phyloP scores from a whole-genome alignment of 768 basidiomycete species.

The Tricholomella constricta region DNA sequence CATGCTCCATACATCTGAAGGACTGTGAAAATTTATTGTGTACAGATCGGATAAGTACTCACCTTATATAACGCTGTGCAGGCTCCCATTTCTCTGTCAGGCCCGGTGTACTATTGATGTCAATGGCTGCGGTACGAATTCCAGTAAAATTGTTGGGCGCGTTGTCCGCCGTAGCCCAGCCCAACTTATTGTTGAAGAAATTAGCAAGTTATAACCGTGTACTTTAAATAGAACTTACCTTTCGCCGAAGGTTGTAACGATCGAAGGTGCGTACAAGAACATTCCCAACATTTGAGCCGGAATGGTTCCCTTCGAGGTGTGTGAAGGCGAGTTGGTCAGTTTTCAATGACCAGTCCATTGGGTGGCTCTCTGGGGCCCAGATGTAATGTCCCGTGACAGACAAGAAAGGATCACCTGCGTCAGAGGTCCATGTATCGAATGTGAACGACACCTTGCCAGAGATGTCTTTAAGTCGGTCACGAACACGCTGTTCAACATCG shows the following conservation, averaged over 20 bases:
- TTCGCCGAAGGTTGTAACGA: too few species aligned
- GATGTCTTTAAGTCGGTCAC: not conserved
- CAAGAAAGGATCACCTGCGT: slow-evolving; percentile 6
- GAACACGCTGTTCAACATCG: too few species aligned
- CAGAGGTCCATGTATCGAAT: slow-evolving; percentile 4
- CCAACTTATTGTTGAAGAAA: too few species aligned
- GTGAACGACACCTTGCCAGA: not conserved
- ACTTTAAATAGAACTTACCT: not conserved
- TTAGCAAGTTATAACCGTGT: not conserved
- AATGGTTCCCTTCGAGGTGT: slow-evolving; percentile 6
- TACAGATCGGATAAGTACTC: not conserved
- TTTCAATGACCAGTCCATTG: slow-evolving; percentile 3
- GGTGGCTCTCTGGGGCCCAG: too few species aligned
- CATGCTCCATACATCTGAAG: slow-evolving; percentile 22
- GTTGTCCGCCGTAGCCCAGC: slow-evolving; percentile 20
- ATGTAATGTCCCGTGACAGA: too few species aligned
- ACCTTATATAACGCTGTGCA: not conserved
- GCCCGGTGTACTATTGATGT: not conserved
- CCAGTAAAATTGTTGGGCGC: slow-evolving; percentile 14
- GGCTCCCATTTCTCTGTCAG: not conserved
- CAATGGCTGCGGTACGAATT: not conserved
- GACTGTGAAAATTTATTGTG: not conserved
- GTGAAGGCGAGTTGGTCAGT: slow-evolving; percentile 1
- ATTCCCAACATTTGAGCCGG: not conserved
- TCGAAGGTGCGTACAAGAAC: too few species aligned